Base-by-base conservation (phyloP, 345 rosid genomes). In the Pseudoturritis turrita region DNA sequence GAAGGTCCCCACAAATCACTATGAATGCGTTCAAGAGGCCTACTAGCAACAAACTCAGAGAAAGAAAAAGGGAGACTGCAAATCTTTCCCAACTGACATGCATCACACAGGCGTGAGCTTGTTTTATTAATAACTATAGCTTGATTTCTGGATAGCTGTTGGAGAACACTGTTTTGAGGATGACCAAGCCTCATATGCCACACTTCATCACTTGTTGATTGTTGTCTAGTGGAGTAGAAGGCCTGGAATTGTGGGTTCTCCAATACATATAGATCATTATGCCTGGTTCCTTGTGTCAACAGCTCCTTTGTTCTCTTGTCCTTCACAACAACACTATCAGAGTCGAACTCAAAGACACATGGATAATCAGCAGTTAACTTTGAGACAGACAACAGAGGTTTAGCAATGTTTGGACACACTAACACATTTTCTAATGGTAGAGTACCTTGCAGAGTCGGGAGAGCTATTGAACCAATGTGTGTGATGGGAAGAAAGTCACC, bases 61-160 rank as follows among this genome's bases (percentile, higher is more conserved):
- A 19, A 0, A 13, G 1, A 0, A 2, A 41, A 0, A 5, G 17
- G 1, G 25, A 6, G 15, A 0, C 15, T 1, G 2, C 3, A 1
- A 0, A 1, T 43, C 1, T 62, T 62, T 0, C 66, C 39, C 0
- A 26, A 1, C 0, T 58, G 18, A 3, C 46, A 37, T 0, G 46
- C 63, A 3, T 37, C 15, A 40, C 63, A 58, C 41, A 46, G 2
- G 8, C 10, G 10, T 33, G 36, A 33, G 36, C 36, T 33, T 7
- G 10, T 4, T 15, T 44, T 44, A 15, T 44, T 44, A 10, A 44
- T 5, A 1, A 44, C 21, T 5, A 44, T 44, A 15, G 9, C 6
- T 6, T 44, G 15, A 6, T 5, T 2, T 2, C 2, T 44, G 1
- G 49, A 44, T 4, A 44, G n/a, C 1, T 0, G 10, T 0, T 44